Conservation (phyloP, 192 early-diverging fungal species). For the Entomortierella lignicola region DNA sequence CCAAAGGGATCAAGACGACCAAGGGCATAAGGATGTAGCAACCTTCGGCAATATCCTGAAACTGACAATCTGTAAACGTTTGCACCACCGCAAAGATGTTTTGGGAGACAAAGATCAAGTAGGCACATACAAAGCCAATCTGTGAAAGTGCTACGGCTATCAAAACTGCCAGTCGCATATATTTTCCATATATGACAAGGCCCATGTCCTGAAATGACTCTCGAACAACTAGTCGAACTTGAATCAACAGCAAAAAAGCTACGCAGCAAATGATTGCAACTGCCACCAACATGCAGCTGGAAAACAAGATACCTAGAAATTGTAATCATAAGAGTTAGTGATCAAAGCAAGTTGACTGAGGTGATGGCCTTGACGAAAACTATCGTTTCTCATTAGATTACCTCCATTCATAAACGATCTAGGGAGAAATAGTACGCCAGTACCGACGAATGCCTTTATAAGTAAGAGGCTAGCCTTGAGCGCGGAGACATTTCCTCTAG, state of each 20-base stretch:
- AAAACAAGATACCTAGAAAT: conserved; percentile 68
- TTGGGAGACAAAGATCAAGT: conserved; percentile 90
- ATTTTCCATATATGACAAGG: conserved; percentile 68
- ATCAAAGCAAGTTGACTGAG: conserved; percentile 2
- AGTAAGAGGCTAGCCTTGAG: conserved; percentile 55
- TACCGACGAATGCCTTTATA: conserved; percentile 80
- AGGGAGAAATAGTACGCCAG: conserved; percentile 79
- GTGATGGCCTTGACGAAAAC: conserved; percentile 79
- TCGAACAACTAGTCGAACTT: conserved; percentile 68
- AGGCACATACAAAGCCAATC: conserved; percentile 92
- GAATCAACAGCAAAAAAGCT: conserved; percentile 73
- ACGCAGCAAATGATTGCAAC: conserved; percentile 73
- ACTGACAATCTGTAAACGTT: conserved; percentile 76
- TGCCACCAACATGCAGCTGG: conserved; percentile 60
- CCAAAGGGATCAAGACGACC: conserved; percentile 82
- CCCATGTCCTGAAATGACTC: conserved; percentile 79
- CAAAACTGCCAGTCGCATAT: conserved; percentile 70
- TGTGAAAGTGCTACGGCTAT: conserved; percentile 63
- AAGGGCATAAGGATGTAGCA: conserved; percentile 79
- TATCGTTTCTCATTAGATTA: conserved; percentile 30
- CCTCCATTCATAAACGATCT: conserved; percentile 69
- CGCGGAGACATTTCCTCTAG: conserved; percentile 38
- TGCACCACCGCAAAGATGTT: conserved; percentile 84
- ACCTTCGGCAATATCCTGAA: conserved; percentile 61
- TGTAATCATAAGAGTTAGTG: conserved; percentile 33